phyloP scores from a whole-genome alignment of 331 rosid genomes.

The Telfairia occidentalis region DNA sequence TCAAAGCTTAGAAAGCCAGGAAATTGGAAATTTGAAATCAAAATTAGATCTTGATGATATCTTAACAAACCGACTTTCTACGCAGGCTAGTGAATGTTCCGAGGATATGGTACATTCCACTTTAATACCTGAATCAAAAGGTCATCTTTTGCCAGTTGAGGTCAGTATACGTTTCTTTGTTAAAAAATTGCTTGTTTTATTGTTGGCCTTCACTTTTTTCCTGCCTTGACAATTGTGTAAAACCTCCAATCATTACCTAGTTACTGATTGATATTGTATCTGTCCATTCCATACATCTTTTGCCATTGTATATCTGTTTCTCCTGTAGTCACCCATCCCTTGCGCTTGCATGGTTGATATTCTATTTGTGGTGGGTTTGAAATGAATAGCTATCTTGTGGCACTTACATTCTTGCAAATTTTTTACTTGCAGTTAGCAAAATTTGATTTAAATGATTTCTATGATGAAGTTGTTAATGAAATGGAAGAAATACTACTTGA shows the following conservation, averaged over 20 bases:
- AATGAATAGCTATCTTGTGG: conserved; percentile 3
- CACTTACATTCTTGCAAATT: background rate
- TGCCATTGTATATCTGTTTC: background rate
- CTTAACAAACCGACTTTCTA: conserved; percentile 17
- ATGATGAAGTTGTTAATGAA: conserved; percentile 76
- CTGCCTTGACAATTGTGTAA: background rate
- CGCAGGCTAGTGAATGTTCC: conserved; percentile 18
- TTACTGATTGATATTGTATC: background rate
- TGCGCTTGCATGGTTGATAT: background rate
- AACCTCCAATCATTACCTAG: background rate
- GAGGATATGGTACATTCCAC: conserved; percentile 24
- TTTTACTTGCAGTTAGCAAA: conserved; percentile 48
- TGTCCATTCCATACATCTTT: background rate
- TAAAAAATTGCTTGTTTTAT: background rate
- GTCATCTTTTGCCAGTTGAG: conserved; percentile 31
- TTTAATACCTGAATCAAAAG: conserved; percentile 26
- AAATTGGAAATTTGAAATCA: conserved; percentile 22
- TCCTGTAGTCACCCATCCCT: background rate
- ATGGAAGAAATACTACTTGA: conserved; percentile 97
- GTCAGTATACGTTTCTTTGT: conserved; percentile 25
- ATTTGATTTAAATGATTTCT: conserved; percentile 46
- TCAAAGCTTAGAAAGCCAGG: conserved; percentile 21
- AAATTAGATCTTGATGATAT: conserved; percentile 21
- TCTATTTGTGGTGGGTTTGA: background rate
- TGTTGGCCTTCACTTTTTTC: background rate